Conservation (phyloP, 768 basidiomycete species). For the Psilocybe sp. region DNA sequence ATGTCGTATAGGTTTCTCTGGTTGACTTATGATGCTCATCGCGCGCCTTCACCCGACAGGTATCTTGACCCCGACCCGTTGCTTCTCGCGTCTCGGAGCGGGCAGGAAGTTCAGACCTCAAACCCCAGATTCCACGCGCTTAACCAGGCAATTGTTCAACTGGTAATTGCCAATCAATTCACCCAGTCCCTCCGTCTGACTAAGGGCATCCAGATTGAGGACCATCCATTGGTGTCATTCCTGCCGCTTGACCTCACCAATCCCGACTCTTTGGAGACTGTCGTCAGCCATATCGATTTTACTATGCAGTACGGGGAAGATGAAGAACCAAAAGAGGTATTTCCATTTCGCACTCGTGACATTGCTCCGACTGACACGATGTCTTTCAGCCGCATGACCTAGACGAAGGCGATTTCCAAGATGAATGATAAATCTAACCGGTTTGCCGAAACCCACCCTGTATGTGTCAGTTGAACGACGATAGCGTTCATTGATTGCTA, state of each 20-base stretch:
- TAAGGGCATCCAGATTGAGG: conserved; percentile 73
- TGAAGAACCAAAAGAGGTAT: conserved; percentile 93
- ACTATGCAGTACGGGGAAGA: conserved; percentile 99
- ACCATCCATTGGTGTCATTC: conserved; percentile 97
- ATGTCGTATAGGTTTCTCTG: conserved; percentile 12
- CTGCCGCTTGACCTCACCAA: conserved; percentile 89
- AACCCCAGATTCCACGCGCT: conserved; percentile 90
- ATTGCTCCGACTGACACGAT: conserved; percentile 10
- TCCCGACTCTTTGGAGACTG: conserved; percentile 84
- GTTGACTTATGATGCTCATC: neutral
- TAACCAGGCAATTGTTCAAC: conserved; percentile 91
- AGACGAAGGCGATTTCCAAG: conserved; percentile 89
- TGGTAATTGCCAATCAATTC: conserved; percentile 51
- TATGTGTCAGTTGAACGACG: too few species aligned
- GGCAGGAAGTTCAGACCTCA: conserved; percentile 47
- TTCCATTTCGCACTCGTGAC: conserved; percentile 15
- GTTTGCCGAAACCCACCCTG: too few species aligned
- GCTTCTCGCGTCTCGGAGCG: conserved; percentile 66
- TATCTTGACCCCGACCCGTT: conserved; percentile 96
- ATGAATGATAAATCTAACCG: conserved; percentile 46
- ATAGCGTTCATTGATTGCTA: too few species aligned
- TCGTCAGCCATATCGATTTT: conserved; percentile 95
- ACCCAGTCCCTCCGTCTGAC: neutral
- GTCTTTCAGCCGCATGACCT: conserved; percentile 77
- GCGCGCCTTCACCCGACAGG: conserved; percentile 31